These are phyloP conservation scores for Mytilinidion resinicola DNA, from an alignment of 495 filamentous ascomycete species.

Conservation along the genomic window DNA sequence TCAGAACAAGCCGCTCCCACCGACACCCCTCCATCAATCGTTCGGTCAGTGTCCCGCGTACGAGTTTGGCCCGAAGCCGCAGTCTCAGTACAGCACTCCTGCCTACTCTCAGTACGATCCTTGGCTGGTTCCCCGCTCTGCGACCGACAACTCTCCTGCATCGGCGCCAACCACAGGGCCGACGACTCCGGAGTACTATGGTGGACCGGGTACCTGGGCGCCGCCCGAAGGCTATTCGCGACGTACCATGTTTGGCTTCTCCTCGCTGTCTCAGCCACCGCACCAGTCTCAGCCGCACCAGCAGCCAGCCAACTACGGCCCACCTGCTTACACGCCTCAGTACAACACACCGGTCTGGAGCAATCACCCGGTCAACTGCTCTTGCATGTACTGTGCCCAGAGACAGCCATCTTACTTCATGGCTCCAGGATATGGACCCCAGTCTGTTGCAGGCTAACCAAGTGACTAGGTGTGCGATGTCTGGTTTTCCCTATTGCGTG, in stretches of 20 bases:
- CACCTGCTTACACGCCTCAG: conserved; percentile 24
- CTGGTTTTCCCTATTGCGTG: too few relatives aligned
- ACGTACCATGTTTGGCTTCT: conserved; percentile 34
- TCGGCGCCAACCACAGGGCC: conserved; percentile 64
- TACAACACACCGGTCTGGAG: conserved; percentile 30
- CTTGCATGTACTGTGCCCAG: conserved; percentile 60
- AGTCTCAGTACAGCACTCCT: conserved; percentile 18
- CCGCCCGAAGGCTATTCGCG: conserved; percentile 30
- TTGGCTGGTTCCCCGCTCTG: conserved; percentile 48
- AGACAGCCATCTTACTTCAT: conserved; percentile 61
- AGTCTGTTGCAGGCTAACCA: conserved; percentile 53
- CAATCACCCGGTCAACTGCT: conserved; percentile 53
- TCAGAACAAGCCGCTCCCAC: conserved; percentile 30
- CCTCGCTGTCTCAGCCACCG: conserved; percentile 28
- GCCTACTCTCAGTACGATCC: conserved; percentile 40
- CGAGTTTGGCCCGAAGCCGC: conserved; percentile 17
- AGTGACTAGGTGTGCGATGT: neutral
- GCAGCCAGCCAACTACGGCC: conserved; percentile 23
- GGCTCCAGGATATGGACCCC: conserved; percentile 44
- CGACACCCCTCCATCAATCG: conserved; percentile 18
- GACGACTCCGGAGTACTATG: conserved; percentile 40
- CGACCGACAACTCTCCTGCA: conserved; percentile 59
- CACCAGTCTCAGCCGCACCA: conserved; percentile 26
- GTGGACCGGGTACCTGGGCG: conserved; percentile 42
- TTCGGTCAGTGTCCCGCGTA: conserved; percentile 20